A percentile compares a stretch with the other conserved stretches of the same genome.
Evolutionary conservation across 371 early-diverging fungal species (phyloP).

Genomic region (Mucor irregularis): DNA sequence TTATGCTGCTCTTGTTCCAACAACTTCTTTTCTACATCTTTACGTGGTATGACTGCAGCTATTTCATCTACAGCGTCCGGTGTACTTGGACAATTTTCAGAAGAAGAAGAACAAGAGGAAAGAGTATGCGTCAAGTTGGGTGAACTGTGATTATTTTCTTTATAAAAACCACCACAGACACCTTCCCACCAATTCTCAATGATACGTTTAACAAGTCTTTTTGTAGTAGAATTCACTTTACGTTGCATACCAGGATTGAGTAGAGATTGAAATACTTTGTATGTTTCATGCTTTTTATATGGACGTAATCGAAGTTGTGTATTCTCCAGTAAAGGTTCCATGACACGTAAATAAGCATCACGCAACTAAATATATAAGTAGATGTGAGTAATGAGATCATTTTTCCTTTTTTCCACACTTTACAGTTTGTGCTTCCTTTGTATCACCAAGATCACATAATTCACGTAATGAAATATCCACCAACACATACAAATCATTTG

Average conservation of each 20-base stretch:
- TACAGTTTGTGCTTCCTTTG: conserved; percentile 57
- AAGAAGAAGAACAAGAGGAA: conserved; percentile 3
- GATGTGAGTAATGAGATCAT: background rate
- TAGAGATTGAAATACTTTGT: conserved; percentile 39
- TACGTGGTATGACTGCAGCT: conserved; percentile 5
- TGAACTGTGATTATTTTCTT: background rate
- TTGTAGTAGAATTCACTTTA: conserved; percentile 36
- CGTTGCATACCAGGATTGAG: conserved; percentile 37
- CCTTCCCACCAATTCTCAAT: conserved; percentile 57
- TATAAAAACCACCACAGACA: background rate
- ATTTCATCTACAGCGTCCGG: conserved; percentile 14
- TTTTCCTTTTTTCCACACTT: conserved; percentile 6
- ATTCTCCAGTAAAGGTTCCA: conserved; percentile 73
- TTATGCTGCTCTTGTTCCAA: background rate
- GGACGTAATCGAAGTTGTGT: conserved; percentile 54
- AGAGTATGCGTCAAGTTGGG: conserved; percentile 5
- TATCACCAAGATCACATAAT: conserved; percentile 71
- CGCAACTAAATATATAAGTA: conserved; percentile 49
- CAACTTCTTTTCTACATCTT: conserved; percentile 5
- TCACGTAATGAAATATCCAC: conserved; percentile 83
- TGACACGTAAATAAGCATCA: conserved; percentile 73
- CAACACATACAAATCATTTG: conserved; percentile 84
- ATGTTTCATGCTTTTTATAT: conserved; percentile 56
- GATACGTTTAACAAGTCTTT: conserved; percentile 45
- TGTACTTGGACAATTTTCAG: conserved; percentile 10